phyloP scores from a whole-genome alignment of 2,329 filamentous ascomycete genomes.

The Pseudogymnoascus sp. region DNA sequence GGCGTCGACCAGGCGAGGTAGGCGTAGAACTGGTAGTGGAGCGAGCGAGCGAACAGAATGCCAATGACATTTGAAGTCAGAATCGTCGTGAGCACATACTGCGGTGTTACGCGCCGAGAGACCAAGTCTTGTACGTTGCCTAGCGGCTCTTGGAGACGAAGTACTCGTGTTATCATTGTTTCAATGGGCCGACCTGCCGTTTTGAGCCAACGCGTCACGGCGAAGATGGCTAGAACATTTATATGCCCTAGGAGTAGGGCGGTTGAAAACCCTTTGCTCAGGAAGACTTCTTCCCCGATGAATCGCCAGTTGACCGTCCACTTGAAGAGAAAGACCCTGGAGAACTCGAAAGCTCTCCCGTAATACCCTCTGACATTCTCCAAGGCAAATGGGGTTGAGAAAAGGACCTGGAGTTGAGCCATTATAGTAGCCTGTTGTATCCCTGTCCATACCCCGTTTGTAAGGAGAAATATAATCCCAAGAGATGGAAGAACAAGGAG shows the following conservation, averaged over 20 bases:
- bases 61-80: constrained; percentile 59
- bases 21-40: constrained; percentile 71
- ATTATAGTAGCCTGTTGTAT: constrained; percentile 66
- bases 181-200: constrained; percentile 46
- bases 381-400: constrained; percentile 61
- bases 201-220: constrained; percentile 51
- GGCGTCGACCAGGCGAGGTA: constrained; percentile 69
- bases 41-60: constrained; percentile 60
- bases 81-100: constrained; percentile 56
- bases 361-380: constrained; percentile 65
- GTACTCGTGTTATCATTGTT: constrained; percentile 33
- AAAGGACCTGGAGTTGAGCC: constrained; percentile 65
- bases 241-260: constrained; percentile 50
- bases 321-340: constrained; percentile 85
- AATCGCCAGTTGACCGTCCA: constrained; percentile 99
- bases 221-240: constrained; percentile 49
- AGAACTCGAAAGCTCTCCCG: constrained; percentile 80
- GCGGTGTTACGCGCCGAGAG: constrained; percentile 45
- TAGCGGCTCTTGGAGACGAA: constrained; percentile 29
- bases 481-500: constrained; percentile 77
- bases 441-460: constrained; percentile 57
- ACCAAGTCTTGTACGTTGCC: constrained; percentile 39
- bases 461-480: constrained; percentile 67
- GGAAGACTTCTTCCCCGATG: constrained; percentile 73
- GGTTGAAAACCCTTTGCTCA: constrained; percentile 57